These are phyloP conservation scores for Pleurotus cornucopiae DNA, from an alignment of 768 basidiomycete species.

Conservation along the genomic window DNA sequence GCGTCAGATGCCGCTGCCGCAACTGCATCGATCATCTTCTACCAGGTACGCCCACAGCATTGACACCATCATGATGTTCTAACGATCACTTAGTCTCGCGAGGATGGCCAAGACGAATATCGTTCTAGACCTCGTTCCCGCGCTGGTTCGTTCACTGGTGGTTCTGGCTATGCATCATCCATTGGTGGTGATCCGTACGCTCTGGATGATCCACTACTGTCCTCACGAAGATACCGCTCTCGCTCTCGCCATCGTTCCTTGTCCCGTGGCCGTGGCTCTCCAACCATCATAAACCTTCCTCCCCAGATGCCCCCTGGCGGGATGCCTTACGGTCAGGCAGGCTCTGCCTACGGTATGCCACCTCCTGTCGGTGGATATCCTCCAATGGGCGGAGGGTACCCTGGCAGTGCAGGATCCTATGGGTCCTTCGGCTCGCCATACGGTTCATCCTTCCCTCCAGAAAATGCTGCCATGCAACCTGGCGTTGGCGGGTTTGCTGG, in stretches of 20 bases:
- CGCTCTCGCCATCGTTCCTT: slow-evolving; percentile 32
- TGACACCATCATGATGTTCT: background rate
- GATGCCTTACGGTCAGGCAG: slow-evolving; percentile 18
- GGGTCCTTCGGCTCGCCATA: background rate
- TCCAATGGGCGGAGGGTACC: background rate
- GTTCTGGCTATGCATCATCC: slow-evolving; percentile 20
- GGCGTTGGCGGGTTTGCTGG: slow-evolving; percentile 8
- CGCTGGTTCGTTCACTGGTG: slow-evolving; percentile 14
- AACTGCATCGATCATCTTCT: slow-evolving; percentile 59
- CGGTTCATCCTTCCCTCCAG: background rate
- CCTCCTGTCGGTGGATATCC: slow-evolving; percentile 7
- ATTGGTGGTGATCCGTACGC: slow-evolving; percentile 32
- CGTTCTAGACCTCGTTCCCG: slow-evolving; percentile 26
- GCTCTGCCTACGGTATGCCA: slow-evolving; percentile 10
- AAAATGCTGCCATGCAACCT: background rate
- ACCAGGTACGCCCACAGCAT: slow-evolving; percentile 32
- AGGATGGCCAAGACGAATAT: slow-evolving; percentile 29
- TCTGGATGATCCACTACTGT: slow-evolving; percentile 29
- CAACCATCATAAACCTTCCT: slow-evolving; percentile 10
- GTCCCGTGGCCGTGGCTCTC: slow-evolving; percentile 17
- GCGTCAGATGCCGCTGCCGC: slow-evolving; percentile 66
- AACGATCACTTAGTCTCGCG: slow-evolving; percentile 24
- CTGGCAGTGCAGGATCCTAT: background rate
- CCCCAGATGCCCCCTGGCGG: slow-evolving; percentile 14
- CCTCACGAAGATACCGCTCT: slow-evolving; percentile 26